These are phyloP conservation scores for Coemansia sp. DNA, from an alignment of 192 early-diverging fungal genomes.

Conservation along the genomic window DNA sequence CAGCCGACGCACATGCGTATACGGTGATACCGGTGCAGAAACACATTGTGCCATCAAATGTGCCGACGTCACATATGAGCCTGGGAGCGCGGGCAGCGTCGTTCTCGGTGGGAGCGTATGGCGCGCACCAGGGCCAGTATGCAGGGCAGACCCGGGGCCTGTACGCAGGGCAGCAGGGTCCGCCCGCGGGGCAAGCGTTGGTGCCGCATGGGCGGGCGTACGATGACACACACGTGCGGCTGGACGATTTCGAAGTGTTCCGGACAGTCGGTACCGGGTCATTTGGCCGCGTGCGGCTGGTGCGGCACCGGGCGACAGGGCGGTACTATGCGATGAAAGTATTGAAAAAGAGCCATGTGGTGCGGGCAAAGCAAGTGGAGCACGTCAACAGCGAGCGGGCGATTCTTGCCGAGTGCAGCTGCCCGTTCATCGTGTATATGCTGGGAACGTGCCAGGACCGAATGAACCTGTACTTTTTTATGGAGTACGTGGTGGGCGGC, in stretches of 20 bases:
- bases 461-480: slow-evolving; percentile 87
- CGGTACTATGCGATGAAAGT: slow-evolving; percentile 98
- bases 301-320: slow-evolving; percentile 72
- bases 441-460: slow-evolving; percentile 94
- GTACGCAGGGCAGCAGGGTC: slow-evolving; percentile 11
- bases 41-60: slow-evolving; percentile 52
- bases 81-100: slow-evolving; percentile 49
- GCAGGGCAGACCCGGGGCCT: slow-evolving; percentile 9
- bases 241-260: slow-evolving; percentile 80
- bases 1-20: slow-evolving; percentile 15
- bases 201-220: slow-evolving; percentile 21
- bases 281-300: slow-evolving; percentile 94
- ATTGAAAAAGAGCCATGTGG: slow-evolving; percentile 89
- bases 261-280: slow-evolving; percentile 94
- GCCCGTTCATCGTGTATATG: slow-evolving; percentile 91
- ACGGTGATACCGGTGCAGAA: slow-evolving; percentile 27
- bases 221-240: slow-evolving; percentile 54
- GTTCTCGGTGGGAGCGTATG: slow-evolving; percentile 34
- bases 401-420: slow-evolving; percentile 83
- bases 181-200: slow-evolving; percentile 14
- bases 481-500: slow-evolving; percentile 95
- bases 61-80: slow-evolving; percentile 36
- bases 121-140: slow-evolving; percentile 7
- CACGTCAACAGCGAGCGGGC: slow-evolving; percentile 96
- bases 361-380: slow-evolving; percentile 94